Conservation (phyloP, 805 yeast species). For the Candida verbasci region DNA sequence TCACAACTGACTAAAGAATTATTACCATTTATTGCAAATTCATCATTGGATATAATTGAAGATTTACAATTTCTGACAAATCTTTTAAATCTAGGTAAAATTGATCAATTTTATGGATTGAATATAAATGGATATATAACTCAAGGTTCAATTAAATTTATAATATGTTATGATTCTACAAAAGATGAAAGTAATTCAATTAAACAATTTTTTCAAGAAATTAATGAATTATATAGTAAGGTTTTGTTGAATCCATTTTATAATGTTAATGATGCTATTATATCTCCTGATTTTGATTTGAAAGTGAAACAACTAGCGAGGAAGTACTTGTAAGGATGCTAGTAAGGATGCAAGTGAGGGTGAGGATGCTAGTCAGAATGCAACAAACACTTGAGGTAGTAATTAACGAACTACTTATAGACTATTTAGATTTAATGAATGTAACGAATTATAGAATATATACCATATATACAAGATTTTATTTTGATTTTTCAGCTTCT, state of each 20-base stretch:
- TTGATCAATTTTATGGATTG: constrained; percentile 84
- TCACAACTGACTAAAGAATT: constrained; percentile 70
- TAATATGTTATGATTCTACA: constrained; percentile 44
- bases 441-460: no score
- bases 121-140: constrained; percentile 82
- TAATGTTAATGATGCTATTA: constrained; percentile 66
- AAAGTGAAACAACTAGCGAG: constrained; percentile 68
- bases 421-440: no score
- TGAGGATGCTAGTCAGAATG: no score
- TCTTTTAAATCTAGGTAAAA: constrained; percentile 63
- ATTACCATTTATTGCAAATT: constrained; percentile 82
- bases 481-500: no score
- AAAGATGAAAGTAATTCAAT: constrained; percentile 63
- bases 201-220: constrained; percentile 77
- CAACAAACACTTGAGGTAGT: no score
- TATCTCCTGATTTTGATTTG: constrained; percentile 69
- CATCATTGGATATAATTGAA: constrained; percentile 88
- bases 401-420: no score
- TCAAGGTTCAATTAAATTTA: constrained; percentile 79
- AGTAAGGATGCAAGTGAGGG: no score
- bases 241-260: constrained; percentile 85
- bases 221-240: constrained; percentile 85
- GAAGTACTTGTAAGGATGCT: constrained; percentile 58
- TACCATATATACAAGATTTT: no score
- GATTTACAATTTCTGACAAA: constrained; percentile 78